Percentiles rank a stretch among this genome's conserved stretches.
phyloP scores from a whole-genome alignment of 805 yeast species.

The Pichia membranifaciens region DNA sequence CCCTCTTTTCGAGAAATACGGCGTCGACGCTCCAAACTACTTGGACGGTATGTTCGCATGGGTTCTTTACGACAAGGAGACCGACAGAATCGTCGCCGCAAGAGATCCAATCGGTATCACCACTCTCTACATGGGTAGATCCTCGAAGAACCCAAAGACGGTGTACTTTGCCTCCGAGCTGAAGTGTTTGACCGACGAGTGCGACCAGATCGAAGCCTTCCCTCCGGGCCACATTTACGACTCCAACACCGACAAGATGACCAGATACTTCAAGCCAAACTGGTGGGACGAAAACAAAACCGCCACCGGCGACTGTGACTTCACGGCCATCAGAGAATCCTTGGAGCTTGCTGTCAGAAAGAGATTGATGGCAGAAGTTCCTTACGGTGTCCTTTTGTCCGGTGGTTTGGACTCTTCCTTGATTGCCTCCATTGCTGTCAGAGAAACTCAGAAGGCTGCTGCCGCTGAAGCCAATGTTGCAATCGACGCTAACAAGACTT shows the following conservation, averaged over 20 bases:
- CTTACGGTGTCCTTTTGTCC: constrained; percentile 93
- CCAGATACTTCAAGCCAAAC: constrained; percentile 84
- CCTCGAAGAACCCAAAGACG: constrained; percentile 61
- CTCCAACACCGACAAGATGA: constrained; percentile 76
- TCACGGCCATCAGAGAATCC: constrained; percentile 62
- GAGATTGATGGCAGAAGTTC: constrained; percentile 99
- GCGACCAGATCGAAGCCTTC: constrained; percentile 89
- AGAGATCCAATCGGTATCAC: constrained; percentile 98
- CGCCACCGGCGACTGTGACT: constrained; percentile 75
- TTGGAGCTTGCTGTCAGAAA: constrained; percentile 95
- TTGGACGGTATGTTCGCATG: constrained; percentile 98
- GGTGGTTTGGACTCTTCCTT: constrained; percentile 97
- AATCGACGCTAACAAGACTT: constrained; percentile 53
- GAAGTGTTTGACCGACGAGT: constrained; percentile 89
- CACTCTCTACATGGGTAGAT: constrained; percentile 91
- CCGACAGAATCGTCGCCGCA: constrained; percentile 90
- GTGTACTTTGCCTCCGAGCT: constrained; percentile 91
- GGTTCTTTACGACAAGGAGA: constrained; percentile 76
- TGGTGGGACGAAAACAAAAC: constrained; percentile 87
- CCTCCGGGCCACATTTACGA: constrained; percentile 99
- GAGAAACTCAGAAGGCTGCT: constrained; percentile 84
- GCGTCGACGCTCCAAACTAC: constrained; percentile 81
- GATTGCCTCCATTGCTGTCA: constrained; percentile 94
- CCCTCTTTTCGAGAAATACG: constrained; percentile 85
- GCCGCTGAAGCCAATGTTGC: constrained; percentile 37